Percentiles rank a stretch among this genome's conserved stretches.
phyloP scores from a whole-genome alignment of 2,329 filamentous ascomycete species.

The Trichophyton verrucosum region DNA sequence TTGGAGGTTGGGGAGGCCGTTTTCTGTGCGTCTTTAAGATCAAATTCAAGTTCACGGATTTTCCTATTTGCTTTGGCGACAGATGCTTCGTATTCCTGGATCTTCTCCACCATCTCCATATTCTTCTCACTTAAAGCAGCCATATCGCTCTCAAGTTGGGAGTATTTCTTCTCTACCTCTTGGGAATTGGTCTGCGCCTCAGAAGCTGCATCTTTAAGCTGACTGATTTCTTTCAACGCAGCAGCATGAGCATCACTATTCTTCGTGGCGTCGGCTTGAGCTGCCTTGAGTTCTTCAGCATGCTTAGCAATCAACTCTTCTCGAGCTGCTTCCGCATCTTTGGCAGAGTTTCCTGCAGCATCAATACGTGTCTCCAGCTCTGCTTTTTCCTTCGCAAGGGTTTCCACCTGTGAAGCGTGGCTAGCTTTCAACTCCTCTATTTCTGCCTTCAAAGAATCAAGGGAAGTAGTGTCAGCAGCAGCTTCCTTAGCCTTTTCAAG shows the following conservation, averaged over 20 bases:
- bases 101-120: conserved; percentile 13
- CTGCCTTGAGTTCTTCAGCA: conserved; percentile 8
- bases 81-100: conserved; percentile 13
- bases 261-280: conserved; percentile 20
- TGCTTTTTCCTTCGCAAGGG: conserved; percentile 30
- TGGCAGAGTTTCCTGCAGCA: not conserved
- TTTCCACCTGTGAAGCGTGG: conserved; percentile 36
- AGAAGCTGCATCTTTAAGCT: not conserved
- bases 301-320: conserved; percentile 1
- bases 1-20: conserved; percentile 10
- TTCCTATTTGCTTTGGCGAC: conserved; percentile 19
- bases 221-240: not conserved
- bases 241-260: not conserved
- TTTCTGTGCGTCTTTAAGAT: conserved; percentile 11
- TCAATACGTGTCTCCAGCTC: conserved; percentile 25
- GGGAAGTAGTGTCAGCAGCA: conserved; percentile 26
- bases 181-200: not conserved
- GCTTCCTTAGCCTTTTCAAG: conserved; percentile 25
- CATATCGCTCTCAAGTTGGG: conserved; percentile 23
- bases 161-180: not conserved
- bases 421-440: conserved; percentile 46
- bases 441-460: conserved; percentile 30
- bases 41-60: conserved; percentile 16
- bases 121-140: conserved; percentile 16
- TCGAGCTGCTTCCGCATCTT: not conserved